Conservation (phyloP, 1,284 basidiomycete genomes). For the Sporisorium iseilematis-ciliati region DNA sequence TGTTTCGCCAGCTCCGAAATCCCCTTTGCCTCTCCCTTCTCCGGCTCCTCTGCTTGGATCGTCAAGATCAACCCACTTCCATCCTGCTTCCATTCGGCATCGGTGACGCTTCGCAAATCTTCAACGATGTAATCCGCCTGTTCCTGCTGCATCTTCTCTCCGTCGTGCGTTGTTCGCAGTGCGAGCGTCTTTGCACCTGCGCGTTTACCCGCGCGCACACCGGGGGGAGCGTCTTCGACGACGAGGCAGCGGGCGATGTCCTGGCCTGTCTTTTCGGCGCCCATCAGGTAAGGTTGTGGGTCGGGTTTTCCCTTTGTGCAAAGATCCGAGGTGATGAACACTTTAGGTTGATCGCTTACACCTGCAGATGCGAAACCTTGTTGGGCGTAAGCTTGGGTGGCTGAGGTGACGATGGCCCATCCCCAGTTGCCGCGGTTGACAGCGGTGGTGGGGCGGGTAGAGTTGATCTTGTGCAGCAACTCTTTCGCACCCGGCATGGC, state of each 20-base stretch:
- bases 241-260: slow-evolving; percentile 63
- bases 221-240: slow-evolving; percentile 68
- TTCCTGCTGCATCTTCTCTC: slow-evolving; percentile 57
- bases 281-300: slow-evolving; percentile 66
- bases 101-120: slow-evolving; percentile 57
- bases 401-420: slow-evolving; percentile 70
- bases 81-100: slow-evolving; percentile 59
- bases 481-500: slow-evolving; percentile 66
- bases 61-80: slow-evolving; percentile 53
- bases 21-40: slow-evolving; percentile 44
- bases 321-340: slow-evolving; percentile 66
- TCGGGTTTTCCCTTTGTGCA: slow-evolving; percentile 66
- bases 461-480: slow-evolving; percentile 60
- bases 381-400: slow-evolving; percentile 66
- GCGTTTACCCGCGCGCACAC: slow-evolving; percentile 58
- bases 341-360: slow-evolving; percentile 44
- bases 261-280: slow-evolving; percentile 51
- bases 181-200: slow-evolving; percentile 66
- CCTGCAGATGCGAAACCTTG: slow-evolving; percentile 59
- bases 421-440: slow-evolving; percentile 39
- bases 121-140: slow-evolving; percentile 65
- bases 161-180: slow-evolving; percentile 63
- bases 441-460: slow-evolving; percentile 16
- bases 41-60: slow-evolving; percentile 57
- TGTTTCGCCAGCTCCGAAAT: slow-evolving; percentile 40